phyloP scores from a whole-genome alignment of 2,329 filamentous ascomycete species.

The Ascochyta clinopodiicola region DNA sequence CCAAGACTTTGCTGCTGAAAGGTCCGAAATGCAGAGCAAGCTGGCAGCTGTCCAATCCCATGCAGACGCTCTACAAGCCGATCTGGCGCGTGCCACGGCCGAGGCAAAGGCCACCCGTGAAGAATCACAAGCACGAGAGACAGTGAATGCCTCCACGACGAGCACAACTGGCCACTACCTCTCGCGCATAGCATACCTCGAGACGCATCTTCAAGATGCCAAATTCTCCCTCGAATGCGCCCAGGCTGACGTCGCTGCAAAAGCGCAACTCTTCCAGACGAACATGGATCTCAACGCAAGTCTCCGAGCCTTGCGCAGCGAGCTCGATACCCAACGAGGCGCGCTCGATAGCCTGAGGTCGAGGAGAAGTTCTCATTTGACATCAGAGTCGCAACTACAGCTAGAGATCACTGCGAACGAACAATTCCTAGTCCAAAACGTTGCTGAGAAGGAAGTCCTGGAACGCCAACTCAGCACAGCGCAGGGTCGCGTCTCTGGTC shows the following conservation, averaged over 20 bases:
- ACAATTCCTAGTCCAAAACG: conserved; percentile 29
- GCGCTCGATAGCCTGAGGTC: conserved; percentile 6
- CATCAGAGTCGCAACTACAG: conserved; percentile 24
- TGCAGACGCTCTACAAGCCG: conserved; percentile 33
- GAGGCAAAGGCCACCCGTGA: conserved; percentile 36
- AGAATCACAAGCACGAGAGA: conserved; percentile 22
- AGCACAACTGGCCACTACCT: not conserved
- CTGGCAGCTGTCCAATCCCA: conserved; percentile 34
- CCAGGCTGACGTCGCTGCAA: conserved; percentile 31
- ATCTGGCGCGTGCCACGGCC: conserved; percentile 34
- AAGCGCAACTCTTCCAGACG: conserved; percentile 35
- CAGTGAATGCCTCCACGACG: not conserved
- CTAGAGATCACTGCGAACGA: conserved; percentile 35
- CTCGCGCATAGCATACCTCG: conserved; percentile 25
- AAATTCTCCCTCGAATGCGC: conserved; percentile 37
- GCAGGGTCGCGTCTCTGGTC: conserved; percentile 38
- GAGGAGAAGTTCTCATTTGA: not conserved
- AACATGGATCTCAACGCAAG: conserved; percentile 33
- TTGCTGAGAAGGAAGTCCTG: conserved; percentile 33
- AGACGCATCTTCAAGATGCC: conserved; percentile 31
- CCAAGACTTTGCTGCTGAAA: conserved; percentile 10
- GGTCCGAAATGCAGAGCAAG: conserved; percentile 23
- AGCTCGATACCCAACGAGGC: conserved; percentile 22
- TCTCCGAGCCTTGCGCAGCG: conserved; percentile 26
- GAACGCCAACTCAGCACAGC: conserved; percentile 36